phyloP scores from a whole-genome alignment of 2,329 filamentous ascomycete genomes.

The Capronia epimyces region DNA sequence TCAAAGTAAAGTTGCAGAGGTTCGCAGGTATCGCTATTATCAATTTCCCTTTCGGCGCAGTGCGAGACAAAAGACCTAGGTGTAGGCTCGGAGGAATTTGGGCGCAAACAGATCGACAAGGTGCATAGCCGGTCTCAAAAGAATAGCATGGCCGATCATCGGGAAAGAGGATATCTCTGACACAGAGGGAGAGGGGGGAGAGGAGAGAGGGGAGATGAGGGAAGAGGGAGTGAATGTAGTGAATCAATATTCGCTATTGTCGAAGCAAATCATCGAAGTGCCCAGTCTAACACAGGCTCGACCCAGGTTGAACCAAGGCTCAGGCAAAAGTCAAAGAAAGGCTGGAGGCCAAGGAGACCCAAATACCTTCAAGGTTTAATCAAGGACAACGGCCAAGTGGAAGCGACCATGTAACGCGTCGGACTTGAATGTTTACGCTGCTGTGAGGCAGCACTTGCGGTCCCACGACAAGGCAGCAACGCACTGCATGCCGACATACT shows the following conservation, averaged over 20 bases:
- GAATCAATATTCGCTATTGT: not conserved
- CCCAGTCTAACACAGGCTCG: too few relatives aligned
- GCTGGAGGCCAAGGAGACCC: not conserved
- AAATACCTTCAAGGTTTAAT: not conserved
- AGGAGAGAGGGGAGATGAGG: not conserved
- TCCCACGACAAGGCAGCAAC: slow-evolving; percentile 43
- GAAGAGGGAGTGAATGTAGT: too few relatives aligned
- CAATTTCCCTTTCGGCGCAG: not conserved
- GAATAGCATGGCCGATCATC: too few relatives aligned
- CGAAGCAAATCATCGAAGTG: not conserved
- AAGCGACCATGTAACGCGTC: not conserved
- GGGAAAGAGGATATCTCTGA: too few relatives aligned
- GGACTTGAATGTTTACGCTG: too few relatives aligned
- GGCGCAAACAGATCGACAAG: not conserved
- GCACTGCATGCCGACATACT: too few relatives aligned
- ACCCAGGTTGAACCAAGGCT: too few relatives aligned
- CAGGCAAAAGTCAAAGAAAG: not conserved
- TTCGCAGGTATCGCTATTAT: not conserved
- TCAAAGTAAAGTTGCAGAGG: not conserved
- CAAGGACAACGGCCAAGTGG: not conserved
- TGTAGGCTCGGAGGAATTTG: not conserved
- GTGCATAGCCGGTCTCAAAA: not conserved
- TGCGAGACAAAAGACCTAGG: not conserved
- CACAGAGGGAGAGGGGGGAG: not conserved
- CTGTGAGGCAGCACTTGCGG: too few relatives aligned